These are phyloP conservation scores for Golovinomyces cichoracearum DNA, from an alignment of 2,329 filamentous ascomycete species.

Conservation along the genomic window DNA sequence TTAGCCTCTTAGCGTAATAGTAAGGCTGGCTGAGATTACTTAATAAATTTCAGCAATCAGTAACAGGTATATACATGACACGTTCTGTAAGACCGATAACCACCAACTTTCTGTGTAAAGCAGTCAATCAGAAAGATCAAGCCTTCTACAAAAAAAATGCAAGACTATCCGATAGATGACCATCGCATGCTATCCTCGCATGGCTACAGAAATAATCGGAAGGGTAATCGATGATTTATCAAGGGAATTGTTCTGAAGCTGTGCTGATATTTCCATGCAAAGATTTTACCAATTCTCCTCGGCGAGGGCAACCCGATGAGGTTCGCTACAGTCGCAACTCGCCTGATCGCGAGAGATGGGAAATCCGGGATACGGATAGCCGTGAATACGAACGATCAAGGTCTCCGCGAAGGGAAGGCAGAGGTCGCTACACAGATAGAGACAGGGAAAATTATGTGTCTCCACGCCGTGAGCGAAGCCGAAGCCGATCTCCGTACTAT, in stretches of 20 bases:
- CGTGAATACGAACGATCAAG: slow-evolving; percentile 18
- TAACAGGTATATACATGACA: too few species aligned
- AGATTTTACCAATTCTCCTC: slow-evolving; percentile 14
- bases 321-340: slow-evolving; percentile 5
- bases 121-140: too few species aligned
- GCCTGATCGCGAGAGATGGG: slow-evolving; percentile 10
- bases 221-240: slow-evolving; percentile 16
- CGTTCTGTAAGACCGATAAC: too few species aligned
- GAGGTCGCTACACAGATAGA: slow-evolving; percentile 14
- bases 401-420: slow-evolving; percentile 14
- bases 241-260: slow-evolving; percentile 9
- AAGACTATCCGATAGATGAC: slow-evolving; percentile 18
- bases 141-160: too few species aligned
- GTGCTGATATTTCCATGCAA: slow-evolving; percentile 15
- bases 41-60: too few species aligned
- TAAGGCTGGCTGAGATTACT: too few species aligned
- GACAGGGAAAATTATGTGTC: slow-evolving; percentile 15
- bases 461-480: slow-evolving; percentile 11
- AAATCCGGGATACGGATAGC: slow-evolving; percentile 12
- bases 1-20: too few species aligned
- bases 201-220: slow-evolving; percentile 13
- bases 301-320: slow-evolving; percentile 8
- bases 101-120: too few species aligned
- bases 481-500: slow-evolving; percentile 14
- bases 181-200: slow-evolving; percentile 8